A percentile compares a stretch with the other conserved stretches of the same genome.
Evolutionary conservation across 2,329 filamentous ascomycete genomes (phyloP).

Genomic region (Ascosphaera apis): DNA sequence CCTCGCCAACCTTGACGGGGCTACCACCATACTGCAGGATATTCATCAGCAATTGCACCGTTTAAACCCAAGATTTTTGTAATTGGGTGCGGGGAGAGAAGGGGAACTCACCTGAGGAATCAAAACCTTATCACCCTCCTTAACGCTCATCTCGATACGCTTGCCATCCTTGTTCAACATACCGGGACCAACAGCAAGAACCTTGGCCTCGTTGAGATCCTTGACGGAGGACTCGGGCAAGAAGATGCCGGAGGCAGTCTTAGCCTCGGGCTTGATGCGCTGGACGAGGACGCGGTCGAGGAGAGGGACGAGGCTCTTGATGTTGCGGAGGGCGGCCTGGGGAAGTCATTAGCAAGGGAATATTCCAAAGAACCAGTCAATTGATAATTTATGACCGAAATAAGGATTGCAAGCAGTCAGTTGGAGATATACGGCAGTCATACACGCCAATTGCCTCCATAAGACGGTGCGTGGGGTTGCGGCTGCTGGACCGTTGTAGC

Average conservation of each 20-base stretch:
- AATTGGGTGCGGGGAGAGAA: too few species aligned
- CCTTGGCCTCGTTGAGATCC: constrained; percentile 94
- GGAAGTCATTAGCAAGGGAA: constrained; percentile 12
- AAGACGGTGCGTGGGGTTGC: not conserved
- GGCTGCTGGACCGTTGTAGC: not conserved
- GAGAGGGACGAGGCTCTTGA: constrained; percentile 84
- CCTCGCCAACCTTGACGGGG: constrained; percentile 90
- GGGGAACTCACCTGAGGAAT: constrained; percentile 61
- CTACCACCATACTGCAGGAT: constrained; percentile 59
- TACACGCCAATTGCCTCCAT: not conserved
- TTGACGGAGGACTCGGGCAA: constrained; percentile 92
- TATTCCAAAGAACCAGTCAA: constrained; percentile 3
- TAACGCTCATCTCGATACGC: constrained; percentile 62
- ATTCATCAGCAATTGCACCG: constrained; percentile 7
- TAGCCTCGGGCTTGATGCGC: constrained; percentile 89
- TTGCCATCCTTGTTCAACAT: constrained; percentile 71
- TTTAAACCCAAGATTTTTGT: not conserved
- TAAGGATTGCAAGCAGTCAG: not conserved
- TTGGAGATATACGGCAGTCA: constrained; percentile 1
- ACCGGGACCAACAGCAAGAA: constrained; percentile 84
- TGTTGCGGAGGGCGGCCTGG: constrained; percentile 51
- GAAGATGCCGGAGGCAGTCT: constrained; percentile 93
- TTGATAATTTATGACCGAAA: constrained; percentile 3
- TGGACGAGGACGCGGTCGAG: constrained; percentile 97
- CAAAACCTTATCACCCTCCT: constrained; percentile 71